phyloP scores from a whole-genome alignment of 148 eudicot species.

The Rhododendron kiyosumense region DNA sequence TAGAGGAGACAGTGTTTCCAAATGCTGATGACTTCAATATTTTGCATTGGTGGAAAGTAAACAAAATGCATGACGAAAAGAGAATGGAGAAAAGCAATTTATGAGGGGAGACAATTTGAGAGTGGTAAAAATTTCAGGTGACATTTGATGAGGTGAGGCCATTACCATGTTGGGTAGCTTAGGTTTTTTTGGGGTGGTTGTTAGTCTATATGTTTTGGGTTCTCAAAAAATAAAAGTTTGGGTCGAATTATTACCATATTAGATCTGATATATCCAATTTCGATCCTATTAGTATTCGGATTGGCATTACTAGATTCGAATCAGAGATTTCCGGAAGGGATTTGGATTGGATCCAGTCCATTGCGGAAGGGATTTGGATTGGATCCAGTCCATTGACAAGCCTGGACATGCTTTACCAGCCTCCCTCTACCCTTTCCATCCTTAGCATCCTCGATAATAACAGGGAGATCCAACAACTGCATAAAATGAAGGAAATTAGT shows the following conservation, averaged over 20 bases:
- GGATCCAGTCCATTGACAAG: background rate
- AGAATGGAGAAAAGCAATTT: too few species aligned
- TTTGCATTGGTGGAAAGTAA: background rate
- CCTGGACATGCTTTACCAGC: slow-evolving; percentile 49
- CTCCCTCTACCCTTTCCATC: slow-evolving; percentile 99
- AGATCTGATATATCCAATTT: too few species aligned
- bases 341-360: background rate
- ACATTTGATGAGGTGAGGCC: too few species aligned
- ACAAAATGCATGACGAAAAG: background rate
- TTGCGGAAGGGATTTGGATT: background rate
- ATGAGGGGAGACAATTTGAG: background rate
- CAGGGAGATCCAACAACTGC: slow-evolving; percentile 95
- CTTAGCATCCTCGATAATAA: slow-evolving; percentile 97
- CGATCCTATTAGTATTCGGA: background rate
- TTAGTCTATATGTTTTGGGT: too few species aligned
- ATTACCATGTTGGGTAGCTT: too few species aligned
- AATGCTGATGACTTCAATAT: background rate
- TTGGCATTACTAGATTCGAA: background rate
- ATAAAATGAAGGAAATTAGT: background rate
- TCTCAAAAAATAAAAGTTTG: too few species aligned
- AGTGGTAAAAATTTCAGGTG: too few species aligned
- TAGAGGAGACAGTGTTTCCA: background rate
- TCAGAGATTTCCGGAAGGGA: background rate
- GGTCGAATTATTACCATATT: too few species aligned
- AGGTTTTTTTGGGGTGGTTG: too few species aligned